A percentile compares a stretch with the other conserved stretches of the same genome.
Conservation (phyloP, 2,329 filamentous ascomycete species). For the Elsinoe arachidis region DNA sequence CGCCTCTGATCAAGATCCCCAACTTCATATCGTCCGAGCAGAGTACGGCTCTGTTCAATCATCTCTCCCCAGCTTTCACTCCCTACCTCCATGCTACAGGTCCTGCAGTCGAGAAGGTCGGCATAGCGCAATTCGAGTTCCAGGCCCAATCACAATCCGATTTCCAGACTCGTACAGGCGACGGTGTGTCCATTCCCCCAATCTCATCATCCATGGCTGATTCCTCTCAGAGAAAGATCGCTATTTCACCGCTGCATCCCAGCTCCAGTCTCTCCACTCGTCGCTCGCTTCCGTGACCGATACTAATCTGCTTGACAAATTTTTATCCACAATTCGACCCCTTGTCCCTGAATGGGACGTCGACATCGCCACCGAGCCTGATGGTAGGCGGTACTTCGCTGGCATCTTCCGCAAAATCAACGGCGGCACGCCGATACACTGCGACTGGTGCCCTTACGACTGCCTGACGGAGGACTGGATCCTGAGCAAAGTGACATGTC, state of each 20-base stretch:
- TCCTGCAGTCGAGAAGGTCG: not conserved
- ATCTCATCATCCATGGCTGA: not conserved
- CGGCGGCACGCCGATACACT: conserved; percentile 1
- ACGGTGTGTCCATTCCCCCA: not conserved
- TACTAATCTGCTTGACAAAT: not conserved
- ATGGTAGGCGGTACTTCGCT: not conserved
- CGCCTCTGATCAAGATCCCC: not conserved
- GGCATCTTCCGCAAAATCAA: conserved; percentile 9
- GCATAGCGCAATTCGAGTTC: conserved; percentile 5
- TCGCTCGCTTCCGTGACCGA: not conserved
- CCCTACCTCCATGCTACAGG: conserved; percentile 1
- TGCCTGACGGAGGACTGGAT: conserved; percentile 4
- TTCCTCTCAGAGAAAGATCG: not conserved
- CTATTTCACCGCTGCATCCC: not conserved
- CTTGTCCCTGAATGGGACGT: conserved; percentile 2
- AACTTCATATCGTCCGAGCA: not conserved
- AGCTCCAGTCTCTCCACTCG: not conserved
- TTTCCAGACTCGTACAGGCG: not conserved
- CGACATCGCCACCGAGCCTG: not conserved
- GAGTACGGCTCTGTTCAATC: not conserved
- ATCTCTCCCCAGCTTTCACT: not conserved
- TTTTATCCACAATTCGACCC: not conserved
- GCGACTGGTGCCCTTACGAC: conserved; percentile 5
- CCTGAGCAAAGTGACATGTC: not conserved
- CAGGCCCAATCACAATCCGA: conserved; percentile 1